Percentiles rank a stretch among this genome's conserved stretches.
Evolutionary conservation across 768 basidiomycete species (phyloP).

Genomic region (Termitomyces sp.): DNA sequence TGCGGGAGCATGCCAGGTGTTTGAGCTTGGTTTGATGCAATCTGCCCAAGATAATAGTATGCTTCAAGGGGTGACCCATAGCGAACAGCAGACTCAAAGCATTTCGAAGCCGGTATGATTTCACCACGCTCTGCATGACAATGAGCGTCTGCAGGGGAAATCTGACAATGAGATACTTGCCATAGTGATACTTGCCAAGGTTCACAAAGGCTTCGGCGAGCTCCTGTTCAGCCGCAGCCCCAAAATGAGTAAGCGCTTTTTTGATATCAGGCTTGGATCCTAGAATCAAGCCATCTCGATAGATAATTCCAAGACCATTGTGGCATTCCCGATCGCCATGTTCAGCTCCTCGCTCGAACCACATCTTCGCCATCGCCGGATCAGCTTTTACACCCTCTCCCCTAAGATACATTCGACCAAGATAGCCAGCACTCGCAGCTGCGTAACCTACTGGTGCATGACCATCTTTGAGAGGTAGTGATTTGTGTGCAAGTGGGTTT

Average conservation of each 20-base stretch:
- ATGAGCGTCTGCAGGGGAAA: conserved; percentile 5
- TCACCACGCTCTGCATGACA: conserved; percentile 59
- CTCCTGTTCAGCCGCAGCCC: conserved; percentile 77
- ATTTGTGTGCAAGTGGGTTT: conserved; percentile 40
- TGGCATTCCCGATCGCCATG: conserved; percentile 83
- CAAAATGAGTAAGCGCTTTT: conserved; percentile 64
- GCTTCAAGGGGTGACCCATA: conserved; percentile 92
- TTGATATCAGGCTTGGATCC: conserved; percentile 57
- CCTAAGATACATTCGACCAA: conserved; percentile 91
- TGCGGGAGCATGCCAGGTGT: conserved; percentile 36
- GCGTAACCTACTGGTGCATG: conserved; percentile 53
- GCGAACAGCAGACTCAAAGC: conserved; percentile 81
- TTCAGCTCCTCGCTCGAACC: conserved; percentile 86
- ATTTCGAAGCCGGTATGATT: conserved; percentile 52
- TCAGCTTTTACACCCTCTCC: conserved; percentile 89
- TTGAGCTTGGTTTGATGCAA: conserved; percentile 59
- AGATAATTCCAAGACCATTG: conserved; percentile 89
- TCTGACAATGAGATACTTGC: conserved; percentile 26
- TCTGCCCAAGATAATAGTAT: conserved; percentile 87
- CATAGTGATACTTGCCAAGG: conserved; percentile 73
- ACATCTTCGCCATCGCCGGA: conserved; percentile 73
- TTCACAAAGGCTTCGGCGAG: conserved; percentile 91
- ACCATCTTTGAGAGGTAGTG: conserved; percentile 44
- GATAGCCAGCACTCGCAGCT: conserved; percentile 76
- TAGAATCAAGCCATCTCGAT: conserved; percentile 78